Base-by-base conservation (phyloP, 2,329 filamentous ascomycete genomes). In the Alternaria rosae region DNA sequence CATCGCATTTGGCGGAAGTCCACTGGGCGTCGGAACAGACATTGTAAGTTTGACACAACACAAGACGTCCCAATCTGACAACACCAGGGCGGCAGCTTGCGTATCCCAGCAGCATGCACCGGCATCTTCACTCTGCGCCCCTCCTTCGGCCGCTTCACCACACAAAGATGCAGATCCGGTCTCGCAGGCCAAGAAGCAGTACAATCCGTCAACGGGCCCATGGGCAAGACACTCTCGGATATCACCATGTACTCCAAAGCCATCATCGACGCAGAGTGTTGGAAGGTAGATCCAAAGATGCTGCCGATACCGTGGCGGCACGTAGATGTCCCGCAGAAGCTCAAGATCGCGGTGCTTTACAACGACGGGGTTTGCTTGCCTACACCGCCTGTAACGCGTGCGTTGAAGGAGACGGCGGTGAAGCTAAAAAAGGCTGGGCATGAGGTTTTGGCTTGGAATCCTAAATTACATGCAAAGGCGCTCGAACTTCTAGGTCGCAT, bases 181-280 rank as follows among this genome's bases (percentile, higher is more conserved):
- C 83, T 91, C 76, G 84, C 86, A 1, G 89, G 89, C 3, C 88
- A 91, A 70, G 89, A 91, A 73, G 86, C 87, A 3, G 86, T 91
- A 0, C 81, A 82, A 54, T 88, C 86, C 20, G 87, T 90, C 32
- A 89, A 90, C 65, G 89, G 89, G 0, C 89, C 89, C 0, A 82
- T 91, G 81, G 84, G 85, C 1, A 81, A 82, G 26, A 85, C 83
- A 0, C 76, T 91, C 0, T 80, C 80, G 6, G 88, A 89, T 62
- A 79, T 84, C 12, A 70, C 73, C 3, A 70, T 84, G 52, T 84
- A 79, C 59, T 75, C 78, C 3, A 78, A 80, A 62, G 76, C 74
- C 9, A 75, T 85, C 1, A 66, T 82, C 10, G 76, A 76, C 54
- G 75, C 80, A 2, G 78, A 84, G 58, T 85, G 85, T 1, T 88